Conservation (phyloP, 257 asterid species). For the Cordia subcordata region DNA sequence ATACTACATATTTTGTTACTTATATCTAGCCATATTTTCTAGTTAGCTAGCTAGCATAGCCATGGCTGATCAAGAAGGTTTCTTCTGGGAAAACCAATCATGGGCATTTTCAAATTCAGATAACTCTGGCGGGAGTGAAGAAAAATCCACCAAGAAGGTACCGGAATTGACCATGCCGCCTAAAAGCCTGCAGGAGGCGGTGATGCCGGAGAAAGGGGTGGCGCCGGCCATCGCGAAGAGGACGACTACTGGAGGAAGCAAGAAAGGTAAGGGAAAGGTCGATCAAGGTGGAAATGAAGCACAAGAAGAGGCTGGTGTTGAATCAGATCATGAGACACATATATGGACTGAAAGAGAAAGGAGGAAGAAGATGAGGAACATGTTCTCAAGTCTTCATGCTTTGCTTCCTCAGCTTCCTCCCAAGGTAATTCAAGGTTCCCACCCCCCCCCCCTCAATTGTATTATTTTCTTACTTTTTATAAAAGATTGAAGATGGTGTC, state of each 20-base stretch:
- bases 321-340: conserved; percentile 59
- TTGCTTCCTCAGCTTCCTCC: conserved; percentile 78
- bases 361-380: conserved; percentile 81
- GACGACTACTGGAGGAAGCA: background rate
- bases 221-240: conserved; percentile 7
- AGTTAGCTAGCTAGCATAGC: no score
- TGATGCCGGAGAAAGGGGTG: conserved; percentile 22
- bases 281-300: conserved; percentile 6
- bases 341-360: conserved; percentile 80
- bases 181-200: conserved; percentile 11
- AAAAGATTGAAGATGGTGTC: no score
- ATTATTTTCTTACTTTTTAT: background rate
- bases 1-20: no score
- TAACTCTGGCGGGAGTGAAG: conserved; percentile 5
- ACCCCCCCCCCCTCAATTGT: background rate
- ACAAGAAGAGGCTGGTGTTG: conserved; percentile 18
- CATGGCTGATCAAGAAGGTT: conserved; percentile 31
- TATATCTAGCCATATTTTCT: background rate
- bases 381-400: conserved; percentile 69
- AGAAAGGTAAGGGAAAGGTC: background rate
- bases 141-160: conserved; percentile 16
- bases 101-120: conserved; percentile 31
- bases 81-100: conserved; percentile 34
- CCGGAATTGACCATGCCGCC: conserved; percentile 2
- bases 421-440: conserved; percentile 38